These are phyloP conservation scores for Aspergillus sergii DNA, from an alignment of 2,329 filamentous ascomycete species.

Conservation along the genomic window DNA sequence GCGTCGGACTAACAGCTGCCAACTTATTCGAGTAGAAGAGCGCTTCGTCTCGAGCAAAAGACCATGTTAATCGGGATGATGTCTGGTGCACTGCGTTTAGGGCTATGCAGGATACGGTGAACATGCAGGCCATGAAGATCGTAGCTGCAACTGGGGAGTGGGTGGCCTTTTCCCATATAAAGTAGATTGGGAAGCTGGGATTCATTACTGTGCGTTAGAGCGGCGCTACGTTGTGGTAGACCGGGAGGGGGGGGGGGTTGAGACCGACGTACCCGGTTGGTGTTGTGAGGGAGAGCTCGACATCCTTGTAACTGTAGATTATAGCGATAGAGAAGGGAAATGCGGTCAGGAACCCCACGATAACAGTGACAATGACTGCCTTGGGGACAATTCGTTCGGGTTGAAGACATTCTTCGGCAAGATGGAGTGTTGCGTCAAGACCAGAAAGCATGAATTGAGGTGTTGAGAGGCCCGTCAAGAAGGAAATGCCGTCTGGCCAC, in stretches of 20 bases:
- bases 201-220: not conserved
- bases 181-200: constrained; percentile 24
- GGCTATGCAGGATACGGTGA: constrained; percentile 22
- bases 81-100: constrained; percentile 29
- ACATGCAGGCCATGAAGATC: constrained; percentile 22
- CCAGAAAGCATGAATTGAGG: constrained; percentile 30
- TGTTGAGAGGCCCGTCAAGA: constrained; percentile 26
- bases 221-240: not conserved
- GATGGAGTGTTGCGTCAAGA: constrained; percentile 26
- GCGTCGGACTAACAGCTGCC: constrained; percentile 9
- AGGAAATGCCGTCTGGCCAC: constrained; percentile 28
- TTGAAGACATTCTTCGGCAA: constrained; percentile 28
- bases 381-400: constrained; percentile 26
- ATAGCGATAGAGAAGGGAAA: constrained; percentile 26
- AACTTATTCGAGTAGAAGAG: constrained; percentile 30
- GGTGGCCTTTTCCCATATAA: constrained; percentile 27
- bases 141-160: constrained; percentile 23
- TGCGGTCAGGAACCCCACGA: constrained; percentile 24
- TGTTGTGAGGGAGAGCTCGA: constrained; percentile 16
- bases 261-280: constrained; percentile 18
- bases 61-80: constrained; percentile 36
- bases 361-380: constrained; percentile 23
- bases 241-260: not conserved
- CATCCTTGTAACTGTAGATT: constrained; percentile 22
- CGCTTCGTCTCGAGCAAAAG: constrained; percentile 36